phyloP scores from a whole-genome alignment of 2,329 filamentous ascomycete genomes.

The Arthrinium puccinioides region DNA sequence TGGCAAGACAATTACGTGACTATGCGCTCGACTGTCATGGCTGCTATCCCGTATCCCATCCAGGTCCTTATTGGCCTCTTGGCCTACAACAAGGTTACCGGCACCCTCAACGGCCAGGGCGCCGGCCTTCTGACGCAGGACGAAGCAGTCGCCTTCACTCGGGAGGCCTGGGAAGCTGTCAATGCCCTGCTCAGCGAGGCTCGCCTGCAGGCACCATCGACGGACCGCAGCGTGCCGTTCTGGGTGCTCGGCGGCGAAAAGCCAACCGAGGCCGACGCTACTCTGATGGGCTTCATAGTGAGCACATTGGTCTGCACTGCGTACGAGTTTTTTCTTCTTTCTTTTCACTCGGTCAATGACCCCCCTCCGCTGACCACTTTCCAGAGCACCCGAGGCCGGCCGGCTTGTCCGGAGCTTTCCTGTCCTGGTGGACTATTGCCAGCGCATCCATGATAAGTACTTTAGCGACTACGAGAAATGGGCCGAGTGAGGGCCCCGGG shows the following conservation, averaged over 20 bases:
- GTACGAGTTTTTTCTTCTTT: conserved; percentile 30
- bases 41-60: conserved; percentile 41
- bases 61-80: conserved; percentile 44
- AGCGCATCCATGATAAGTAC: conserved; percentile 45
- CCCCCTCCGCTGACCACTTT: neutral
- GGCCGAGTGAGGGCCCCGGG: conserved; percentile 9
- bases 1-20: conserved; percentile 53
- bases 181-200: conserved; percentile 34
- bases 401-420: conserved; percentile 37
- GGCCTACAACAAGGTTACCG: conserved; percentile 32
- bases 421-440: conserved; percentile 46
- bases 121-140: conserved; percentile 40
- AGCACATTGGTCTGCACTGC: conserved; percentile 44
- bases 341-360: neutral
- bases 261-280: conserved; percentile 51
- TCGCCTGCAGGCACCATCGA: conserved; percentile 10
- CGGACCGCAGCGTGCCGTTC: conserved; percentile 31
- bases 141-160: conserved; percentile 37
- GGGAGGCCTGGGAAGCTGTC: conserved; percentile 48
- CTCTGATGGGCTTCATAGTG: conserved; percentile 49
- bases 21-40: conserved; percentile 47
- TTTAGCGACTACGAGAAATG: conserved; percentile 50
- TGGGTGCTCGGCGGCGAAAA: conserved; percentile 47
- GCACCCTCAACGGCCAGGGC: conserved; percentile 49
- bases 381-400: conserved; percentile 34